These are phyloP conservation scores for Malus sylvestris DNA, from an alignment of 306 rosid genomes.

Conservation along the genomic window DNA sequence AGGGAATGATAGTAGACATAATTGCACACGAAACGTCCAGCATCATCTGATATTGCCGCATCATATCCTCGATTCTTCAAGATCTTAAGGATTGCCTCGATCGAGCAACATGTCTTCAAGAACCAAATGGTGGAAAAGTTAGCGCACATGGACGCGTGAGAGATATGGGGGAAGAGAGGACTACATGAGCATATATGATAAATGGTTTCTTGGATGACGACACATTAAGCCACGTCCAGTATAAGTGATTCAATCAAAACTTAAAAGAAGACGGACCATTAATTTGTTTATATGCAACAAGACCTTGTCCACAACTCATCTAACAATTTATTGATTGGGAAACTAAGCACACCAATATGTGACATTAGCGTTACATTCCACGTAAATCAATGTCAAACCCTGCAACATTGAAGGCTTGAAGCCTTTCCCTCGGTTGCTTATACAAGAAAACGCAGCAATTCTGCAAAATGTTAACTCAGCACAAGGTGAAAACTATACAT, in stretches of 20 bases:
- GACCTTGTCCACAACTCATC: background rate
- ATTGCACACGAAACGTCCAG: conserved; percentile 87
- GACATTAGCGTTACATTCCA: background rate
- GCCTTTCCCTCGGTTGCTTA: background rate
- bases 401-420: background rate
- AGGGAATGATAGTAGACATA: conserved; percentile 83
- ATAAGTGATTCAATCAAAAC: background rate
- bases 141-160: background rate
- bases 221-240: background rate
- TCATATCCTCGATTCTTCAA: conserved; percentile 52
- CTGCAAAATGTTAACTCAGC: background rate
- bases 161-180: background rate
- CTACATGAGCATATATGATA: background rate
- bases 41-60: conserved; percentile 58
- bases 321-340: background rate
- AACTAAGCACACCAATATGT: background rate
- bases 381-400: background rate
- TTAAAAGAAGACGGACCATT: background rate
- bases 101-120: conserved; percentile 48
- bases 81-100: conserved; percentile 38
- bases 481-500: background rate
- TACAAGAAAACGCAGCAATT: background rate
- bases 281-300: background rate
- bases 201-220: background rate
- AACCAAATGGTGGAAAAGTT: conserved; percentile 25